Conservation (phyloP, 768 basidiomycete species). For the Leccinum pellstonianum region DNA sequence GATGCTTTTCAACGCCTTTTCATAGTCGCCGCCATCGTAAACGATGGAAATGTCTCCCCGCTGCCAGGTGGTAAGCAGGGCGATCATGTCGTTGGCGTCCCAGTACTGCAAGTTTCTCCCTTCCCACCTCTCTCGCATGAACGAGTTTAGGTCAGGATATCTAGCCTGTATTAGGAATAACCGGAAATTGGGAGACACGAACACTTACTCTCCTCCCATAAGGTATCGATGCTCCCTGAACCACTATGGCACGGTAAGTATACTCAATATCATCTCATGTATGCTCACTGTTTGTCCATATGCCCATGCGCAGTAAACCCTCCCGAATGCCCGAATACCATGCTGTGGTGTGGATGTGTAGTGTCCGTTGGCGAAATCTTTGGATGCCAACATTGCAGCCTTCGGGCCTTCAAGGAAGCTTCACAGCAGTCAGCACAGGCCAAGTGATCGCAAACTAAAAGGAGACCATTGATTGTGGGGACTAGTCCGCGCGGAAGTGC, state of each 20-base stretch:
- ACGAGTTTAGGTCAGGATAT: slow-evolving; percentile 48
- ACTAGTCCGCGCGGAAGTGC: slow-evolving; percentile 56
- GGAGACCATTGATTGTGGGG: slow-evolving; percentile 53
- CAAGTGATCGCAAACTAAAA: neutral
- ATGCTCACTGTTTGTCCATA: slow-evolving; percentile 53
- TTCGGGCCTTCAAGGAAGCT: slow-evolving; percentile 64
- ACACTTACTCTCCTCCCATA: slow-evolving; percentile 39
- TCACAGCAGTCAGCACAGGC: neutral
- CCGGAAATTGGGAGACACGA: neutral
- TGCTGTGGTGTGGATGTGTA: slow-evolving; percentile 47
- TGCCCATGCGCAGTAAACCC: slow-evolving; percentile 61
- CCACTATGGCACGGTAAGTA: slow-evolving; percentile 41
- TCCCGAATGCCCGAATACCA: slow-evolving; percentile 55
- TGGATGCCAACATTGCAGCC: slow-evolving; percentile 50
- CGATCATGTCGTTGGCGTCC: slow-evolving; percentile 58
- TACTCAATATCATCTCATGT: neutral
- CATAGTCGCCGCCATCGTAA: slow-evolving; percentile 44
- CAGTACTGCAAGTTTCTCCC: slow-evolving; percentile 40
- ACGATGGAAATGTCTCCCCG: slow-evolving; percentile 50
- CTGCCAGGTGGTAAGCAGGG: slow-evolving; percentile 51
- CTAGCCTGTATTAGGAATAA: slow-evolving; percentile 23
- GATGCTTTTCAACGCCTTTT: slow-evolving; percentile 41
- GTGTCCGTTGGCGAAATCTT: slow-evolving; percentile 54
- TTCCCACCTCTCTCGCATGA: slow-evolving; percentile 54
- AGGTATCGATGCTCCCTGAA: slow-evolving; percentile 50